Evolutionary conservation across 2,329 filamentous ascomycete genomes (phyloP), one percentile per base, ranked within the genome.

Genomic region (Colletotrichum sp.): DNA sequence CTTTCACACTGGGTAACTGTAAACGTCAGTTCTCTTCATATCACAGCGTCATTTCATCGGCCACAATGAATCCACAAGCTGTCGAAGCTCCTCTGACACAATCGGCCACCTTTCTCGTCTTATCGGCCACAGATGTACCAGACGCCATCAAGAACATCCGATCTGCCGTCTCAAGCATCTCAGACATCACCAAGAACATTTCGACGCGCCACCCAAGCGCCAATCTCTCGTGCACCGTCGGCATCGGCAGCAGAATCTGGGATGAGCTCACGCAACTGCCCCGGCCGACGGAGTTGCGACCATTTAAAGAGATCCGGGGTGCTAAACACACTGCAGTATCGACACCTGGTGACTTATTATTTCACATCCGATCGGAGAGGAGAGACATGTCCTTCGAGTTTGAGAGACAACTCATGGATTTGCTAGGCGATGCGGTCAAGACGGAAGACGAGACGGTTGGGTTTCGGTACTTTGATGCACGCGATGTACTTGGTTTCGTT

Each of bases 401-500:
- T 71, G 90, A 92, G 82, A 83, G 87, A 36, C 90, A 91, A 78
- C 80, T 92, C 13, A 82, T 92, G 79, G 85, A 88, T 16, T 77
- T 80, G 3, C 84, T 92, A 0, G 88, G 88, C 0, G 86, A 87
- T 59, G 76, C 88, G 0, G 87, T 91, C 13, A 80, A 79, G 0
- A 85, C 91, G 1, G 84, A 87, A 2, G 90, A 92, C 67, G 87
- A 88, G 71, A 92, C 90, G 0, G 83, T 86, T 1, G 90, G 90
- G 0, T 92, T 92, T 81, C 88, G 90, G 5, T 92, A 92, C 80
- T 92, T 92, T 75, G 90, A 92, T 76, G 86, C 88, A 0, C 88
- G 90, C 2, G 90, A 92, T 76, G 86, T 92, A 0, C 85, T 92
- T 0, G 90, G 90, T 1, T 92, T 92, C 69, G 89, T 92, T 5